Evolutionary conservation across 2,329 filamentous ascomycete genomes (phyloP), one percentile per base, ranked within the genome.

Genomic region (Colletotrichum sp.): DNA sequence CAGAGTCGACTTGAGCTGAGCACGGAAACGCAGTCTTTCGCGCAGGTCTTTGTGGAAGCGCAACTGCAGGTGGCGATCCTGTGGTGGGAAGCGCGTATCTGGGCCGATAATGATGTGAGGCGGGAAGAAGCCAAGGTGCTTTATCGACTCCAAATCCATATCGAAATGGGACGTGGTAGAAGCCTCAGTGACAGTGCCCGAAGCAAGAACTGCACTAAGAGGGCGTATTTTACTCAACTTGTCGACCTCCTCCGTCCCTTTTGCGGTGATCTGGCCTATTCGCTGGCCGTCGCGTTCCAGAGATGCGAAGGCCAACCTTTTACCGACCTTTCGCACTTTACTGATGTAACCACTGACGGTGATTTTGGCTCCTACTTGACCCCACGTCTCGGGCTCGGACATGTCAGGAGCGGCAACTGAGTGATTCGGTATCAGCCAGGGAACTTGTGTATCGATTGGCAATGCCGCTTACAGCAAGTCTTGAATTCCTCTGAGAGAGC

Each of bases 41-140:
- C 92, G 91, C 6, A 98, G 87, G 24, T 90, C 85, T 9, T 86
- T 83, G 71, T 96, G 93, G 70, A 95, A 96, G 34, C 96, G 93
- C 60, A 99, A 89, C 80, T 99, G 96, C 21, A 98, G 86, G 84
- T 99, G 95, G 26, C 97, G 92, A 73, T 94, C 90, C 65, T 94
- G 91, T 0, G 93, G 91, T 1, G 94, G 90, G 81, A 97, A 98
- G 0, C 92, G 89, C 3, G 94, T 94, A 64, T 94, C 93, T 18
- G 92, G 87, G 3, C 93, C 94, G 77, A 98, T 92, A 75, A 97
- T 93, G 72, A 98, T 92, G 77, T 96, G 92, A 59, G 91, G 90
- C 1, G 94, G 92, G 71, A 98, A 95, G 1, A 90, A 85, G 79
- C 96, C 96, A 6, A 98, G 88, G 67, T 91, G 89, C 59, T 91